phyloP scores from a whole-genome alignment of 2,329 filamentous ascomycete genomes.

The Talaromyces sp. region DNA sequence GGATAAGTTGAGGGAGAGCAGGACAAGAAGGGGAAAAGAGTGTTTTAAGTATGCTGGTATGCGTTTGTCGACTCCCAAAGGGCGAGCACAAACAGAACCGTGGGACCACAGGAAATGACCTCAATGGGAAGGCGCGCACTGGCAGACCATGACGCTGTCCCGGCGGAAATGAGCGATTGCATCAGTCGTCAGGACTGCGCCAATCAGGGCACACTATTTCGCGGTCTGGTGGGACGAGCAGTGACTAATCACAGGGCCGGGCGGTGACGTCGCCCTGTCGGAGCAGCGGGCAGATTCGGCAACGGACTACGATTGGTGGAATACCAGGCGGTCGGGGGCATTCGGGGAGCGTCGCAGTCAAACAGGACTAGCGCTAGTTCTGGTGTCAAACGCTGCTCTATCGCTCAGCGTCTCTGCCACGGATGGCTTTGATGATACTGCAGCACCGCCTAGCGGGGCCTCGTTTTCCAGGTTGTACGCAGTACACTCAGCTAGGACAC shows the following conservation, averaged over 20 bases:
- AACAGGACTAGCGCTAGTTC: conserved; percentile 6
- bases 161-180: conserved; percentile 6
- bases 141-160: conserved; percentile 14
- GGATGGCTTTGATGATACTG: not conserved
- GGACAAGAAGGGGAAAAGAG: not conserved
- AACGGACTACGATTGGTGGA: not conserved
- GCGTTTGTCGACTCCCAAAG: not conserved
- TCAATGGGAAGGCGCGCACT: conserved; percentile 5
- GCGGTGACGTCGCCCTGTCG: conserved; percentile 16
- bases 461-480: not conserved
- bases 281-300: not conserved
- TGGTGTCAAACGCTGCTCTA: not conserved
- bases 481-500: not conserved
- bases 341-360: conserved; percentile 11
- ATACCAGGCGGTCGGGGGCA: not conserved
- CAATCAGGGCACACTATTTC: not conserved
- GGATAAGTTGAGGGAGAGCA: not conserved
- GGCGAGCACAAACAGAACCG: not conserved
- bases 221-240: not conserved
- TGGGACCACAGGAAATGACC: conserved; percentile 3
- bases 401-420: conserved; percentile 11
- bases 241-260: not conserved
- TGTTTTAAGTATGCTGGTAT: conserved; percentile 15
- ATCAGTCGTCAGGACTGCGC: conserved; percentile 1
- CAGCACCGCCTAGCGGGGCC: conserved; percentile 10